These are phyloP conservation scores for Bertia moriformis DNA, from an alignment of 2,329 filamentous ascomycete species.

Conservation along the genomic window DNA sequence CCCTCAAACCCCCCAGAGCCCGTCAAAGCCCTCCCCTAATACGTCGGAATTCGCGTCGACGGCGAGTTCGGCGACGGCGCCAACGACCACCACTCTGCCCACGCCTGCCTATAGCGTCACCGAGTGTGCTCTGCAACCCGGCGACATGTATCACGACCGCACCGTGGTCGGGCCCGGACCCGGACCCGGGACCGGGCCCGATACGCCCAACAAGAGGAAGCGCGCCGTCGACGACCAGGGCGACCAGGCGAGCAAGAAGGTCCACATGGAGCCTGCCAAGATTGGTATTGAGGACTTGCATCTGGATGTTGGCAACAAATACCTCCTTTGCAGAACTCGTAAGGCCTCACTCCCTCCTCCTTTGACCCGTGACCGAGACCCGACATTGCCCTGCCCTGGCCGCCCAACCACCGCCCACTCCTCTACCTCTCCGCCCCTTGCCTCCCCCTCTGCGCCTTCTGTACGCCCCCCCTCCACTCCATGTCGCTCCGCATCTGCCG, in stretches of 20 bases:
- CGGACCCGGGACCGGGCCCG: conserved; percentile 37
- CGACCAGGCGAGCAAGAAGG: conserved; percentile 44
- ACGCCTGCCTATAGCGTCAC: conserved; percentile 50
- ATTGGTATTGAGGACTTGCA: conserved; percentile 51
- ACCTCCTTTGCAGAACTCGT: conserved; percentile 53
- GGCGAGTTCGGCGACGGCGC: conserved; percentile 34
- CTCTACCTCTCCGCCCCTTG: conserved; percentile 2
- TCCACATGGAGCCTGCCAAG: conserved; percentile 44
- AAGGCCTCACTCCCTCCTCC: conserved; percentile 36
- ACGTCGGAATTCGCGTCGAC: conserved; percentile 34
- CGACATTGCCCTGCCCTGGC: background rate
- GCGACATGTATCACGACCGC: conserved; percentile 25
- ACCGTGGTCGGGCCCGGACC: too few species aligned
- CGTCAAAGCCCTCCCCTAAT: conserved; percentile 43
- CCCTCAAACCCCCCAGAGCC: conserved; percentile 54
- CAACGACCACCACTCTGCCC: conserved; percentile 36
- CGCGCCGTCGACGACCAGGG: conserved; percentile 39
- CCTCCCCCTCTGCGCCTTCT: conserved; percentile 3
- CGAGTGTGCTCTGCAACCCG: conserved; percentile 30
- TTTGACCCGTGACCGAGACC: too few species aligned
- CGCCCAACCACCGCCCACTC: background rate
- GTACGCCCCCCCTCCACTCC: conserved; percentile 3
- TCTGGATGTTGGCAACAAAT: conserved; percentile 51
- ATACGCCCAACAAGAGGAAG: conserved; percentile 47
- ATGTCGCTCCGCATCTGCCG: conserved; percentile 9